These are phyloP conservation scores for Solanum medicagineum DNA, from an alignment of 257 asterid species.

Conservation along the genomic window DNA sequence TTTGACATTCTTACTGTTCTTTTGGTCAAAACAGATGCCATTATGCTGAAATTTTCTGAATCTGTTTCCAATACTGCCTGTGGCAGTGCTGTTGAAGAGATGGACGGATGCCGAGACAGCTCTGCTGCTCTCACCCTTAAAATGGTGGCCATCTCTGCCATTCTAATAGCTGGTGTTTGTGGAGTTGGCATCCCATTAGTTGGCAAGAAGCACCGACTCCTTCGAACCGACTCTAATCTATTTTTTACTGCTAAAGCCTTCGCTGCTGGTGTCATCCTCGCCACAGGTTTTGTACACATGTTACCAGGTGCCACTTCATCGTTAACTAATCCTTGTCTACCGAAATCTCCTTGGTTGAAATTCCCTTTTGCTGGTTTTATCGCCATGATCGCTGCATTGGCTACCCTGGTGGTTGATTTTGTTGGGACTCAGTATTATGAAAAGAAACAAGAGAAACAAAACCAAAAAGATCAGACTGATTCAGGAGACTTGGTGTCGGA, in stretches of 20 bases:
- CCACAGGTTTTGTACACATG: constrained; percentile 97
- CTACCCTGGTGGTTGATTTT: constrained; percentile 71
- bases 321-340: constrained; percentile 56
- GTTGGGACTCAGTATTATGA: constrained; percentile 91
- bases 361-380: constrained; percentile 92
- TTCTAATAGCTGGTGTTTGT: constrained; percentile 64
- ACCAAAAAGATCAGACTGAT: constrained; percentile 16
- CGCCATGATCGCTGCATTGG: constrained; percentile 93
- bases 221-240: constrained; percentile 63
- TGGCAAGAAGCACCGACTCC: constrained; percentile 68
- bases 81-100: constrained; percentile 11
- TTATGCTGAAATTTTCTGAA: constrained; percentile 33
- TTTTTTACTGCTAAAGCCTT: constrained; percentile 81
- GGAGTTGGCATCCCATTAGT: constrained; percentile 77
- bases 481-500: constrained; percentile 31
- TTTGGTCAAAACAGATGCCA: constrained; percentile 34
- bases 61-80: constrained; percentile 58
- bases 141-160: constrained; percentile 54
- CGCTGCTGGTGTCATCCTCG: constrained; percentile 96
- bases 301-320: constrained; percentile 71
- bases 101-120: constrained; percentile 53
- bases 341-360: constrained; percentile 60
- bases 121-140: constrained; percentile 51
- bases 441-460: constrained; percentile 56
- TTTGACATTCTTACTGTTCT: constrained; percentile 6